Base-by-base conservation (phyloP, 768 basidiomycete genomes). In the Nidularia sp. region DNA sequence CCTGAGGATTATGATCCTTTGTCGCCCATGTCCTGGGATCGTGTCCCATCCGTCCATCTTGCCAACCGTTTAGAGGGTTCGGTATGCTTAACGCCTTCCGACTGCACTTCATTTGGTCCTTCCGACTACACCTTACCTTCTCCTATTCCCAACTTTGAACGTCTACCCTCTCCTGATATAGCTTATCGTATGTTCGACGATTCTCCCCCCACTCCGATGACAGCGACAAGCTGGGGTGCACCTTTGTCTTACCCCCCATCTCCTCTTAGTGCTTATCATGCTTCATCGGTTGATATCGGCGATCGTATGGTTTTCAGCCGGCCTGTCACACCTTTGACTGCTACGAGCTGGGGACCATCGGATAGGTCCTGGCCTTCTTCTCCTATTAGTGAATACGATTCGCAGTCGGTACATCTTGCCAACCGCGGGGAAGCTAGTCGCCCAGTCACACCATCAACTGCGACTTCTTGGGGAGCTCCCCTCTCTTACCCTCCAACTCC, bases 151-250 rank as follows among this genome's bases (percentile, higher is more conserved):
- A 69, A 63, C 34, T 58, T 65, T 32, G 68, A 70, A 29, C 70
- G 73, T 39, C 60, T 80, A 15, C 78, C 76, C 9, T 78, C 84
- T 12, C 84, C 82, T 18, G 86, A 88, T 62, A 63, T 86, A 39
- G 83, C 75, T 4, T 67, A 69, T 54, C 76, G 87, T 34, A 73
- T 80, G 65, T 61, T 76, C 15, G 83, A 84, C 33, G 77, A 83
- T 57, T 65, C 60, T 8, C 84, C 84, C 2, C 67, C 66, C 4
- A 81, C 82, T 29, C 80, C 79, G 13, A 66, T 70, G 33, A 80
- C 77, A 1, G 66, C 70, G 5, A 77, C 74, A 5, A 72, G 70
- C 57, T 79, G 77, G 79, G 78, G 78, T 18, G 66, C 76, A 4
- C 67, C 72, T 6, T 58, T 65, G 31, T 70, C 62, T 10, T 68